Conservation (phyloP, 75 land plant species). For the Azolla pinnata region DNA sequence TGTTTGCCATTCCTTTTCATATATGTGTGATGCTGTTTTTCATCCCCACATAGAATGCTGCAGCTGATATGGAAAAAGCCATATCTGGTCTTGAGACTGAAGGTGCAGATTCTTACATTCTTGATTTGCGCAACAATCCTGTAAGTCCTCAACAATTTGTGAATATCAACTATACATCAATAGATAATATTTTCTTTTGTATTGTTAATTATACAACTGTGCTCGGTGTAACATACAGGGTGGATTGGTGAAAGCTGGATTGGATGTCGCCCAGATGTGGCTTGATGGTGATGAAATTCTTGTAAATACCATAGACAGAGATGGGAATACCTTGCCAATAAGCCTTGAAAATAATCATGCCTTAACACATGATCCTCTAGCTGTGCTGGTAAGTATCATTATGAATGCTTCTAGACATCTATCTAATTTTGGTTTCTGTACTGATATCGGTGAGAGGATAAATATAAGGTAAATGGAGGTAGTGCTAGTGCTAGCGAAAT, state of each 20-base stretch:
- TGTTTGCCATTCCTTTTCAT: no score
- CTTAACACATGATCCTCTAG: constrained; percentile 90
- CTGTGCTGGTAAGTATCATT: constrained; percentile 52
- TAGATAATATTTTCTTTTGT: no score
- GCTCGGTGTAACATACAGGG: constrained; percentile 41
- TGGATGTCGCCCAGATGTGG: constrained; percentile 99
- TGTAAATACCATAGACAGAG: constrained; percentile 87
- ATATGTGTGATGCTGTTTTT: background rate
- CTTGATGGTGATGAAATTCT: constrained; percentile 89
- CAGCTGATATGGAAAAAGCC: constrained; percentile 76
- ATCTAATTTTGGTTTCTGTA: no score
- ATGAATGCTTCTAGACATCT: no score
- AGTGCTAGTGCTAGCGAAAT: constrained; percentile 99
- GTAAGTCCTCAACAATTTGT: no score
- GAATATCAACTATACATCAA: no score
- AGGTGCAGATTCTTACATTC: constrained; percentile 79
- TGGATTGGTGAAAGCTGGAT: constrained; percentile 87
- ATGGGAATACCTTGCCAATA: constrained; percentile 75
- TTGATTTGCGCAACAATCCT: constrained; percentile 91
- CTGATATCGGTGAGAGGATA: no score
- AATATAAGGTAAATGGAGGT: constrained; percentile 95
- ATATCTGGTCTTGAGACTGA: constrained; percentile 58
- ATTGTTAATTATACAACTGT: background rate
- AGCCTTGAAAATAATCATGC: constrained; percentile 78
- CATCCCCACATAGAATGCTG: constrained; percentile 57